Evolutionary conservation across 768 basidiomycete genomes (phyloP).

Genomic region (Kwoniella pini): DNA sequence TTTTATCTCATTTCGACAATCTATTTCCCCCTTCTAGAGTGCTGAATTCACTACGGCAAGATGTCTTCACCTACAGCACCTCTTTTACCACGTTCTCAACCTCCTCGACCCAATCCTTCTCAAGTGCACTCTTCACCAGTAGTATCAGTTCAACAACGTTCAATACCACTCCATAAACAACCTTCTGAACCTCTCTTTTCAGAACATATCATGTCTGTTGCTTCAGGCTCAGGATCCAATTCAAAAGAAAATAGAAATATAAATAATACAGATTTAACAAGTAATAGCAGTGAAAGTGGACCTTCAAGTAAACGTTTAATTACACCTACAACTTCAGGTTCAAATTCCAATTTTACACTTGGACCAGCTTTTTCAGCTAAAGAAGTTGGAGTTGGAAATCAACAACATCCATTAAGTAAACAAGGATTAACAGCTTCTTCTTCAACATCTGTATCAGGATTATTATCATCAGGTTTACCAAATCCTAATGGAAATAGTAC

Average conservation of each 20-base stretch:
- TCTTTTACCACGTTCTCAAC: slow-evolving; percentile 17
- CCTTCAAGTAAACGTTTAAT: slow-evolving; percentile 2
- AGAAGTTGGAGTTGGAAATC: neutral
- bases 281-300: neutral
- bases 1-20: no score
- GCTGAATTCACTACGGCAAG: no score
- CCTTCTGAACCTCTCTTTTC: slow-evolving; percentile 8
- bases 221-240: neutral
- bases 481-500: neutral
- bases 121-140: slow-evolving; percentile 17
- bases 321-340: slow-evolving; percentile 2
- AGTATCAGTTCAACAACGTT: slow-evolving; percentile 1
- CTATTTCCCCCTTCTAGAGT: no score
- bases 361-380: slow-evolving; percentile 2
- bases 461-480: slow-evolving; percentile 12
- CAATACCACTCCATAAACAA: neutral
- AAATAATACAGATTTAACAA: neutral
- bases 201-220: neutral
- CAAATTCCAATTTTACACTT: neutral
- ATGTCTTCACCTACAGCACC: slow-evolving; percentile 22
- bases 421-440: slow-evolving; percentile 19
- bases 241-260: neutral
- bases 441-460: slow-evolving; percentile 23
- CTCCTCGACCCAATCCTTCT: slow-evolving; percentile 18
- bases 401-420: slow-evolving; percentile 1